Evolutionary conservation across 2,329 filamentous ascomycete genomes (phyloP).

Genomic region (Hymenoscyphus repandus): DNA sequence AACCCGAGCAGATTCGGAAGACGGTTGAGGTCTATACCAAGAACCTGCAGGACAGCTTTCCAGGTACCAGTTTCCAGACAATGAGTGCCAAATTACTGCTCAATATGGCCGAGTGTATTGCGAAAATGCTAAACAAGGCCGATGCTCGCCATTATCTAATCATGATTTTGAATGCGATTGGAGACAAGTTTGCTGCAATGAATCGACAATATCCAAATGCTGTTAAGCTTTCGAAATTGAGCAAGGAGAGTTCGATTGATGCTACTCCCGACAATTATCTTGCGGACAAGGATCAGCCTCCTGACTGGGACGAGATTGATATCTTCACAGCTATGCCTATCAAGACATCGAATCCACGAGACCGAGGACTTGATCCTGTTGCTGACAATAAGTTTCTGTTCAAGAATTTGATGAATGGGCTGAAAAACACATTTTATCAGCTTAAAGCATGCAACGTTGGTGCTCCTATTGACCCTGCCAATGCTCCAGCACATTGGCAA

Average conservation of each 20-base stretch:
- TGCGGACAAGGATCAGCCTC: slow-evolving; percentile 71
- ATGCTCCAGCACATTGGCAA: slow-evolving; percentile 83
- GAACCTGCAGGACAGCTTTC: slow-evolving; percentile 91
- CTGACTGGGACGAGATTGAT: slow-evolving; percentile 97
- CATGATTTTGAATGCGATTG: slow-evolving; percentile 96
- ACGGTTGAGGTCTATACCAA: slow-evolving; percentile 97
- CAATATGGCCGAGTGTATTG: slow-evolving; percentile 98
- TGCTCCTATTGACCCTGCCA: slow-evolving; percentile 66
- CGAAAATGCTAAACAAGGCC: slow-evolving; percentile 85
- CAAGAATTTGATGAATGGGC: slow-evolving; percentile 88
- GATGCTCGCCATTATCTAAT: slow-evolving; percentile 94
- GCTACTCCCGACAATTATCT: slow-evolving; percentile 72
- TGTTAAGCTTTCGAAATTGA: slow-evolving; percentile 81
- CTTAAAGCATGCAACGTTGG: slow-evolving; percentile 82
- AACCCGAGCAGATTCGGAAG: slow-evolving; percentile 84
- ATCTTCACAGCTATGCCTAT: slow-evolving; percentile 96
- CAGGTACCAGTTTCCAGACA: slow-evolving; percentile 96
- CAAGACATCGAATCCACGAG: slow-evolving; percentile 86
- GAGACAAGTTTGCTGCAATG: slow-evolving; percentile 97
- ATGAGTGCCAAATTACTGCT: slow-evolving; percentile 97
- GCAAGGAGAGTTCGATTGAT: slow-evolving; percentile 59
- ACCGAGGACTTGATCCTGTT: slow-evolving; percentile 84
- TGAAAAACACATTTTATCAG: slow-evolving; percentile 96
- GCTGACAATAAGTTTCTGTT: slow-evolving; percentile 98
- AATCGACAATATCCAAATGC: slow-evolving; percentile 94